phyloP scores from a whole-genome alignment of 352 stramenopile species.

The Globisporangium apiculatum region DNA sequence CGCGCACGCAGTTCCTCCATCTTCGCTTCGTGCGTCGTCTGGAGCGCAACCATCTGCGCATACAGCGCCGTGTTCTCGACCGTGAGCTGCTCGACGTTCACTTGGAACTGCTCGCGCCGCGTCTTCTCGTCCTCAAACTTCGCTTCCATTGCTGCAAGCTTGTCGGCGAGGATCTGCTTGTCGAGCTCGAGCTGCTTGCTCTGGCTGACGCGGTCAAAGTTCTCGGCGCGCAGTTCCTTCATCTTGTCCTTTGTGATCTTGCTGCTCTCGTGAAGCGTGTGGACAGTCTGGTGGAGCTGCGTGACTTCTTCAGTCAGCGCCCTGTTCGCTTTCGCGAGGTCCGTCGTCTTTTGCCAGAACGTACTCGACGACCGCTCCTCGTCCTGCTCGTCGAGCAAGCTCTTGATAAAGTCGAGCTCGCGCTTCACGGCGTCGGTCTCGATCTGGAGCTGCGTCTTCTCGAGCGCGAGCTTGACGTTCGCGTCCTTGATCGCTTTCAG shows the following conservation, averaged over 20 bases:
- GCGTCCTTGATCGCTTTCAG: slow-evolving; percentile 66
- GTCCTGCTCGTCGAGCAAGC: slow-evolving; percentile 67
- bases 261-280: slow-evolving; percentile 61
- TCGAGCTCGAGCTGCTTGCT: slow-evolving; percentile 65
- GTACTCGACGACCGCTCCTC: slow-evolving; percentile 62
- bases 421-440: slow-evolving; percentile 54
- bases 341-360: slow-evolving; percentile 86
- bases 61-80: slow-evolving; percentile 84
- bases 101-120: slow-evolving; percentile 78
- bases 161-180: slow-evolving; percentile 71
- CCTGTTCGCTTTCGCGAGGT: slow-evolving; percentile 76
- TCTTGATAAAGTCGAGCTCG: slow-evolving; percentile 67
- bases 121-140: slow-evolving; percentile 80
- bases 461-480: slow-evolving; percentile 41
- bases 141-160: slow-evolving; percentile 45
- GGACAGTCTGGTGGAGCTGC: slow-evolving; percentile 49
- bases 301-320: slow-evolving; percentile 63
- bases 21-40: slow-evolving; percentile 76
- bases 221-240: slow-evolving; percentile 42
- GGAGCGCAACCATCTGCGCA: slow-evolving; percentile 79
- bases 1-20: slow-evolving; percentile 66
- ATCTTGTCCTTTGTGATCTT: slow-evolving; percentile 50
- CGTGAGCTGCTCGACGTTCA: slow-evolving; percentile 80
- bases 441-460: slow-evolving; percentile 70
- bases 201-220: slow-evolving; percentile 41